phyloP scores from a whole-genome alignment of 2,329 filamentous ascomycete genomes.

The Sarocladiaceae sp. region DNA sequence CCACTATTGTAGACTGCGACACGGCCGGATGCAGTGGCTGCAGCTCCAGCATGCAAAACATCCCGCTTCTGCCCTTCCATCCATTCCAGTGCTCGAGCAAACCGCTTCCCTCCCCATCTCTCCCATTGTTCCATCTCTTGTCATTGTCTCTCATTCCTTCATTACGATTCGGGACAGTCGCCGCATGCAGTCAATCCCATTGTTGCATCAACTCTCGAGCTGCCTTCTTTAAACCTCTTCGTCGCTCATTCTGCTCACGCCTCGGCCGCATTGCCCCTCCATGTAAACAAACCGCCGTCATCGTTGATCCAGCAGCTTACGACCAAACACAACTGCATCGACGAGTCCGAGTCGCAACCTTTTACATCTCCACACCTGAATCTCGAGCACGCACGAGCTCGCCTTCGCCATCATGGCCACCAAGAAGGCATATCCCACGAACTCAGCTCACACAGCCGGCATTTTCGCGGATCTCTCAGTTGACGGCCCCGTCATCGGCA shows the following conservation, averaged over 20 bases:
- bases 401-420: conserved; percentile 36
- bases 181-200: conserved; percentile 9
- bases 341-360: no score
- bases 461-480: conserved; percentile 93
- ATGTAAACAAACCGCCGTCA: conserved; percentile 6
- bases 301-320: no score
- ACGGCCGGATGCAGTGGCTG: conserved; percentile 8
- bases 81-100: no score
- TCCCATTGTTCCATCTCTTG: neutral
- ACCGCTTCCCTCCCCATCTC: no score
- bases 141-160: conserved; percentile 8
- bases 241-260: neutral
- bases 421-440: conserved; percentile 49
- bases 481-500: conserved; percentile 90
- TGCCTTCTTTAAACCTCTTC: conserved; percentile 8
- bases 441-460: conserved; percentile 74
- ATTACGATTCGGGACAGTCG: no score
- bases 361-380: no score
- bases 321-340: no score
- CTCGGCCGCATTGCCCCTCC: neutral
- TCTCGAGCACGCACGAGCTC: no score
- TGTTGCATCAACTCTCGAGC: neutral
- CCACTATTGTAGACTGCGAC: no score
- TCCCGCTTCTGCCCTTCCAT: conserved; percentile 5
- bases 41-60: conserved; percentile 3